A percentile compares a stretch with the other conserved stretches of the same genome.
Evolutionary conservation across 1,139 yeast genomes (phyloP).

Genomic region (Lodderomyces theae): DNA sequence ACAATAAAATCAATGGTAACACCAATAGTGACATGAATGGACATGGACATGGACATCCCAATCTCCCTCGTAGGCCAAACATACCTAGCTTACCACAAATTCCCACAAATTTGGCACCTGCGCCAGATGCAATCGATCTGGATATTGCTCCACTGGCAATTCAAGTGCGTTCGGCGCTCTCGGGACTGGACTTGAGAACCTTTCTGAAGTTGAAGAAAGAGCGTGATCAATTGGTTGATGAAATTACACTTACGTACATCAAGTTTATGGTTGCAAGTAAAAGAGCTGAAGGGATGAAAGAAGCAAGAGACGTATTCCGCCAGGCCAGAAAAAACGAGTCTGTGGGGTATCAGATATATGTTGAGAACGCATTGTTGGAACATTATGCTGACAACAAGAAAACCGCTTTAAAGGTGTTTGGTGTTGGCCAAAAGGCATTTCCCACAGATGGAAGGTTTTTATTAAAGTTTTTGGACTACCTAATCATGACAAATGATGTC

Average conservation of each 20-base stretch:
- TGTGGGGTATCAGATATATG: conserved; percentile 72
- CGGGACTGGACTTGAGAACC: conserved; percentile 13
- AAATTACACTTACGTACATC: conserved; percentile 52
- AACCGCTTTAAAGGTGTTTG: conserved; percentile 76
- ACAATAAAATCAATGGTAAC: background rate
- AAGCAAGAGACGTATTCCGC: conserved; percentile 67
- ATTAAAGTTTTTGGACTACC: conserved; percentile 66
- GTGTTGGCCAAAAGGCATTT: conserved; percentile 61
- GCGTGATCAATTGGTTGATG: conserved; percentile 26
- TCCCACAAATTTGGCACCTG: conserved; percentile 1
- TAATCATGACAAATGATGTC: conserved; percentile 70
- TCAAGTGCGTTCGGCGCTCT: conserved; percentile 7
- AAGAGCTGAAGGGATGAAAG: conserved; percentile 63
- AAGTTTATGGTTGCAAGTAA: conserved; percentile 60
- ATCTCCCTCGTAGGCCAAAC: conserved; percentile 2
- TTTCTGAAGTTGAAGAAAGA: conserved; percentile 12
- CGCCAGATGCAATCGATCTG: background rate
- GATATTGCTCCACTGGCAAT: background rate
- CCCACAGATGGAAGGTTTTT: conserved; percentile 60
- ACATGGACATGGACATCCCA: background rate
- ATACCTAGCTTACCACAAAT: conserved; percentile 5
- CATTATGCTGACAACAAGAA: conserved; percentile 62
- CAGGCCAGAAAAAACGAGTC: conserved; percentile 51
- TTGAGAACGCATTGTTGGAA: conserved; percentile 83
- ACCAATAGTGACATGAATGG: conserved; percentile 3